Conservation (phyloP, 2,329 filamentous ascomycete species). For the Talaromyces rugulosus region DNA sequence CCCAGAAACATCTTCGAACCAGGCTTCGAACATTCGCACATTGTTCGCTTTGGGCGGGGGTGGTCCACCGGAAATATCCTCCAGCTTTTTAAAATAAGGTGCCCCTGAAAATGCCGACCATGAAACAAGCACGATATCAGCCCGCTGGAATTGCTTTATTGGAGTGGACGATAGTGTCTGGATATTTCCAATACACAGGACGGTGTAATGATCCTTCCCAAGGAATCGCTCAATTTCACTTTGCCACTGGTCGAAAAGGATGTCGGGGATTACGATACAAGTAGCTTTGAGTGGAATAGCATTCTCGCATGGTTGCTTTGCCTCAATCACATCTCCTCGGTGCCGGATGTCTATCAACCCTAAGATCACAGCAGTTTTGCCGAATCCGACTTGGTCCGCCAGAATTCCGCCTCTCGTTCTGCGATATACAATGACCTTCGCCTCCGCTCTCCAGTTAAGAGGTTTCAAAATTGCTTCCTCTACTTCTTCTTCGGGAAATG, state of each 20-base stretch:
- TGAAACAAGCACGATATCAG: conserved; percentile 55
- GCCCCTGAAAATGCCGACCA: conserved; percentile 46
- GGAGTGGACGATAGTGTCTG: conserved; percentile 37
- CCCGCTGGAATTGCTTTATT: conserved; percentile 43
- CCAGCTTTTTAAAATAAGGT: conserved; percentile 48
- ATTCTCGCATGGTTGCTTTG: conserved; percentile 13
- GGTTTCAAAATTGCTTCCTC: conserved; percentile 52
- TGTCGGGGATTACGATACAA: conserved; percentile 54
- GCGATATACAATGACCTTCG: conserved; percentile 28
- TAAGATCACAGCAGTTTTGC: conserved; percentile 61
- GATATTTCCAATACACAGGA: conserved; percentile 43
- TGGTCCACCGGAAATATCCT: conserved; percentile 48
- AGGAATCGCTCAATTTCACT: conserved; percentile 52
- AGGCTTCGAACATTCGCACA: conserved; percentile 50
- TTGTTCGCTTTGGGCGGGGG: conserved; percentile 31
- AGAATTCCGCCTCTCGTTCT: conserved; percentile 56
- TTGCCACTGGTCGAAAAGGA: conserved; percentile 57
- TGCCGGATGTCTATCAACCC: conserved; percentile 51
- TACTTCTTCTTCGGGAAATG: conserved; percentile 52
- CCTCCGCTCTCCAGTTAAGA: conserved; percentile 57
- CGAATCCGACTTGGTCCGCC: conserved; percentile 62
- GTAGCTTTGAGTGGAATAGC: conserved; percentile 52
- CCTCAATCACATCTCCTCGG: conserved; percentile 17
- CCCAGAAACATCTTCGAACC: conserved; percentile 46
- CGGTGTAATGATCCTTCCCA: conserved; percentile 32